Conservation (phyloP, 2,329 filamentous ascomycete species). For the Microdochium nivale region DNA sequence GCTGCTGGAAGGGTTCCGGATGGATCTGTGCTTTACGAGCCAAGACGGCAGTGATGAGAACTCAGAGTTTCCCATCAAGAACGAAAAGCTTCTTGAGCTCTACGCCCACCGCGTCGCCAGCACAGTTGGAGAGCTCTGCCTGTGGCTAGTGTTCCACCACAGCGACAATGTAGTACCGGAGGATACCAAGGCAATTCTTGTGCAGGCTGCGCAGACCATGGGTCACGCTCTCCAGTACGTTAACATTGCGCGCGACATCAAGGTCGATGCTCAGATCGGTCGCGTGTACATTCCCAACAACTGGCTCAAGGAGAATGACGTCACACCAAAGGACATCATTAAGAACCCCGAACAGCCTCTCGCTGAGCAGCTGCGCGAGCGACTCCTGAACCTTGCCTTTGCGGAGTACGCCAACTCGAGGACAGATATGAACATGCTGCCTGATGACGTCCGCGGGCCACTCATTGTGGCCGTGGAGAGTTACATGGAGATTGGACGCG, state of each 20-base stretch:
- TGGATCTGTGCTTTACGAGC: slow-evolving; percentile 49
- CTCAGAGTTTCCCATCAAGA: slow-evolving; percentile 43
- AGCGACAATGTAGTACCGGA: slow-evolving; percentile 14
- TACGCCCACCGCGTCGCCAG: slow-evolving; percentile 65
- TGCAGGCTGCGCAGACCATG: slow-evolving; percentile 54
- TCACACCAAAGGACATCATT: slow-evolving; percentile 47
- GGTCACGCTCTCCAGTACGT: slow-evolving; percentile 69
- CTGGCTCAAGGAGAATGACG: slow-evolving; percentile 52
- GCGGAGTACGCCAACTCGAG: slow-evolving; percentile 46
- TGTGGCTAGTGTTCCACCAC: slow-evolving; percentile 58
- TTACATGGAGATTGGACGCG: slow-evolving; percentile 67
- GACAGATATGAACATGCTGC: slow-evolving; percentile 51
- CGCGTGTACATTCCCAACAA: slow-evolving; percentile 60
- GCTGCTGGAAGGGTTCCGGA: slow-evolving; percentile 60
- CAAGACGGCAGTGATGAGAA: slow-evolving; percentile 1
- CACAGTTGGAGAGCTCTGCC: slow-evolving; percentile 60
- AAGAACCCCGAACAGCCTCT: slow-evolving; percentile 34
- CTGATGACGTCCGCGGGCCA: slow-evolving; percentile 49
- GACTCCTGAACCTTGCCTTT: slow-evolving; percentile 53
- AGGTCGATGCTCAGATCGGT: slow-evolving; percentile 53
- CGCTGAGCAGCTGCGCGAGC: slow-evolving; percentile 40
- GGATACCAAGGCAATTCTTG: slow-evolving; percentile 27
- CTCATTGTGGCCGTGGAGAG: slow-evolving; percentile 65
- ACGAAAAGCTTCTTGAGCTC: slow-evolving; percentile 47
- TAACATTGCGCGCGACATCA: slow-evolving; percentile 69